Evolutionary conservation across 805 yeast species (phyloP), one percentile per base, ranked within the genome.

Genomic region (Suhomyces vadensis): DNA sequence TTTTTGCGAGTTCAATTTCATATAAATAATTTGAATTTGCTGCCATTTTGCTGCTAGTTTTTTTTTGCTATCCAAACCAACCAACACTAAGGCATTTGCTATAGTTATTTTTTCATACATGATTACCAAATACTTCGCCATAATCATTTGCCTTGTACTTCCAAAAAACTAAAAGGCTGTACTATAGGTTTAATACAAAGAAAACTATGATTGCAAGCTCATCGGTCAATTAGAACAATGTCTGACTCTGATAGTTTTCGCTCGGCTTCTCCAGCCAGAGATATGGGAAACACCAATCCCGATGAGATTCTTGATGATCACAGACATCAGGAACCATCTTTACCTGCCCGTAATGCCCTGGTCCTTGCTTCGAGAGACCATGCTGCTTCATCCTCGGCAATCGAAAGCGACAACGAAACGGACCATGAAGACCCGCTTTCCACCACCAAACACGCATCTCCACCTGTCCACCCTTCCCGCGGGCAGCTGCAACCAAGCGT

Each of bases 271-370:
- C 56, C 64, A 13, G 31, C 53, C 39, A 56, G 57, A 48, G 56
- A 54, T 22, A 42, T 57, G 39, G 52, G 47, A 17, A 52, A 41
- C 45, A 50, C 50, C 50, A 56, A 47, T 38, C 57, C 61, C 23
- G 73, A 67, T 42, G 67, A 66, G 36, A 61, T 62, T 13, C 58
- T 71, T 44, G 61, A 69, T 43, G 75, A 71, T 54, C 75, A 71
- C 52, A 55, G 75, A 39, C 44, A 70, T 51, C 75, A 71, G 51
- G 52, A 59, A 1, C 55, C 56, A 24, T 57, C 65, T 11, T 63
- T 68, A n/a, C 73, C 67, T 25, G 48, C 53, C 20, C 50, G 59
- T 7, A 33, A 20, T 19, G 14, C 37, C 5, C 37, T n/a, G 24
- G 37, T 23, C 36, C 47, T 11, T 9, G 46, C 63, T 13, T 47